phyloP scores from a whole-genome alignment of 108 stramenopile species.

The Cylindrotheca closterium region DNA sequence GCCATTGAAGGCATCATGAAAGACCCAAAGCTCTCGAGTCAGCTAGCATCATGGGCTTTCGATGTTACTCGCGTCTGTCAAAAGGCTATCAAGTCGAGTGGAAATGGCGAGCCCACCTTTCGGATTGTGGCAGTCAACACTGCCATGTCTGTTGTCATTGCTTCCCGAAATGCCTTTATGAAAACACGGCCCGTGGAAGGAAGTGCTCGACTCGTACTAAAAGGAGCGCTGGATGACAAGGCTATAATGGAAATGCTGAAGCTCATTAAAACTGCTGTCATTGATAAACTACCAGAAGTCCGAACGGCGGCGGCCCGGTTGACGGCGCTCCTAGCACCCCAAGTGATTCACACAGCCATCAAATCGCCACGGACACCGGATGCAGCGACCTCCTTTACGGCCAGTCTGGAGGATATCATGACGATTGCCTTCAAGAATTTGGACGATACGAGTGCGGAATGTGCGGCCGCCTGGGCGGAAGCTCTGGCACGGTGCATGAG shows the following conservation, averaged over 20 bases:
- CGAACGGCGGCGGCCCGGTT: slow-evolving; percentile 58
- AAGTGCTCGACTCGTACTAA: slow-evolving; percentile 40
- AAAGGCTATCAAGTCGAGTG: slow-evolving; percentile 59
- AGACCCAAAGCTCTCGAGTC: slow-evolving; percentile 38
- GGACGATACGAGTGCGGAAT: slow-evolving; percentile 77
- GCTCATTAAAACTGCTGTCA: slow-evolving; percentile 57
- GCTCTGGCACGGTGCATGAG: slow-evolving; percentile 72
- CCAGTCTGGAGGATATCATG: slow-evolving; percentile 66
- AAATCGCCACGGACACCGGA: slow-evolving; percentile 36
- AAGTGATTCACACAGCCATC: slow-evolving; percentile 48
- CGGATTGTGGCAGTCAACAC: slow-evolving; percentile 60
- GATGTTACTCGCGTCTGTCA: slow-evolving; percentile 71
- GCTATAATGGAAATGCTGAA: slow-evolving; percentile 65
- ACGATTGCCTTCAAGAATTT: slow-evolving; percentile 66
- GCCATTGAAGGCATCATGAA: slow-evolving; percentile 59
- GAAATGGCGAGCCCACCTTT: slow-evolving; percentile 73
- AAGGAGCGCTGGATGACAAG: slow-evolving; percentile 71
- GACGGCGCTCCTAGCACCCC: slow-evolving; percentile 57
- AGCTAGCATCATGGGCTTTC: slow-evolving; percentile 64
- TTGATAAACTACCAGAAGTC: slow-evolving; percentile 80
- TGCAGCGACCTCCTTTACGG: slow-evolving; percentile 28
- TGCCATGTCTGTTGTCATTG: slow-evolving; percentile 55
- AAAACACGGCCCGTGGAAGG: slow-evolving; percentile 25
- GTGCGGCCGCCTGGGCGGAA: slow-evolving; percentile 62
- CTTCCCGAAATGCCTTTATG: slow-evolving; percentile 51